Conservation (phyloP, 208 protist species). For the Trypanosoma rangeli region DNA sequence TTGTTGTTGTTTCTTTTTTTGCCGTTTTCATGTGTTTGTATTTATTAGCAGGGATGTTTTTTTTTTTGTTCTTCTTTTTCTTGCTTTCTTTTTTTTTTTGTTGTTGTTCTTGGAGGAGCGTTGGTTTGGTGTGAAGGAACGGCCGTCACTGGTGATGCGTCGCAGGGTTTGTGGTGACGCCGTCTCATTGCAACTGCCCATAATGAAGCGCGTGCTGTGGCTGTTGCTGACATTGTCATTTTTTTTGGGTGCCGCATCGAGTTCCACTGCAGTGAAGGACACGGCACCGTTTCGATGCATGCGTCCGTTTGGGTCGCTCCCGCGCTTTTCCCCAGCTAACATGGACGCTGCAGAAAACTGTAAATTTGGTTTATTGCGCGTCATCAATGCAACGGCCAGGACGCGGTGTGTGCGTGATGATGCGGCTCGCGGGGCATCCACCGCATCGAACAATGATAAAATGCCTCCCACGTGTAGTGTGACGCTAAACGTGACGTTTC, state of each 20-base stretch:
- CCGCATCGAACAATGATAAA: background rate
- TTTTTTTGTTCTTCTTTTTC: background rate
- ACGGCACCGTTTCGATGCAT: constrained; percentile 48
- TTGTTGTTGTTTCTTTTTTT: no score
- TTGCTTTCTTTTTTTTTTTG: constrained; percentile 10
- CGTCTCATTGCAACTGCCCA: background rate
- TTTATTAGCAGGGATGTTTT: background rate
- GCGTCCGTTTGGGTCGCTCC: constrained; percentile 50
- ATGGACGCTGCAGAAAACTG: constrained; percentile 46
- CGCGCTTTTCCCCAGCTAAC: constrained; percentile 32
- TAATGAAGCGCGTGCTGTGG: background rate
- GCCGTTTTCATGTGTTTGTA: no score
- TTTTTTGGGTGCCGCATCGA: background rate
- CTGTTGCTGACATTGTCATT: constrained; percentile 1
- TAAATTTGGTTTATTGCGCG: constrained; percentile 54
- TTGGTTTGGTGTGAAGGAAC: background rate
- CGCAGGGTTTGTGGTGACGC: background rate
- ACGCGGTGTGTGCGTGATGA: constrained; percentile 29
- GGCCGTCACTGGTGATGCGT: background rate
- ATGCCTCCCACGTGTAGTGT: constrained; percentile 20
- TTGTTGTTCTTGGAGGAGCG: background rate
- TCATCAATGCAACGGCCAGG: constrained; percentile 36
- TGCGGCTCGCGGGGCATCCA: constrained; percentile 1
- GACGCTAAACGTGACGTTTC: constrained; percentile 26
- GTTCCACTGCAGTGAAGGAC: background rate